phyloP scores from a whole-genome alignment of 2,329 filamentous ascomycete genomes.

The Aspergillus jensenii region DNA sequence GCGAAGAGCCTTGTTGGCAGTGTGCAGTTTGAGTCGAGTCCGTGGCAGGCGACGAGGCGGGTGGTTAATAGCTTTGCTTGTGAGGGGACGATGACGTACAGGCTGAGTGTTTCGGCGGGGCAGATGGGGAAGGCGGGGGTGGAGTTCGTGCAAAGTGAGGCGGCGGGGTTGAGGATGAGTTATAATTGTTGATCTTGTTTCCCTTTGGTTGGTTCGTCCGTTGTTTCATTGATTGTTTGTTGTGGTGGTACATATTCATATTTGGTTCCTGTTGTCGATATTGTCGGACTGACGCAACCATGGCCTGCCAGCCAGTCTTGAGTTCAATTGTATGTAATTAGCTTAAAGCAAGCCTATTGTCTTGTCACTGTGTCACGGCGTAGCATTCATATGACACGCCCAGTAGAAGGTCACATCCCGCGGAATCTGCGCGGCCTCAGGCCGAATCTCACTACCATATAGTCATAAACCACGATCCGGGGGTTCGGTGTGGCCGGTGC shows the following conservation, averaged over 20 bases:
- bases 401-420: not conserved
- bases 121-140: slow-evolving; percentile 1
- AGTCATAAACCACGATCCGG: not conserved
- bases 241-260: not conserved
- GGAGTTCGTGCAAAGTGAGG: slow-evolving; percentile 1
- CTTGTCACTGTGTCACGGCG: not conserved
- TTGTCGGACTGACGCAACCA: not conserved
- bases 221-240: too few species aligned
- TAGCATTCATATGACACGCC: not conserved
- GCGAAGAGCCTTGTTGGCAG: slow-evolving; percentile 4
- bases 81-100: slow-evolving; percentile 4
- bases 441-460: not conserved
- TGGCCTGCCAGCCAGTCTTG: not conserved
- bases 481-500: not conserved
- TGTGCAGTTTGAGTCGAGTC: not conserved
- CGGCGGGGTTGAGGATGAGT: slow-evolving; percentile 6
- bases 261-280: not conserved
- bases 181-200: slow-evolving; percentile 6
- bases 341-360: too few species aligned
- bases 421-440: not conserved
- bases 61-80: slow-evolving; percentile 13
- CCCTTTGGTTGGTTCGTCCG: too few species aligned
- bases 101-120: slow-evolving; percentile 10
- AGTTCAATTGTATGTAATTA: too few species aligned
- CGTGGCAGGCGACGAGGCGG: not conserved